phyloP scores from a whole-genome alignment of 768 basidiomycete genomes.

The Lentinula detonsa region DNA sequence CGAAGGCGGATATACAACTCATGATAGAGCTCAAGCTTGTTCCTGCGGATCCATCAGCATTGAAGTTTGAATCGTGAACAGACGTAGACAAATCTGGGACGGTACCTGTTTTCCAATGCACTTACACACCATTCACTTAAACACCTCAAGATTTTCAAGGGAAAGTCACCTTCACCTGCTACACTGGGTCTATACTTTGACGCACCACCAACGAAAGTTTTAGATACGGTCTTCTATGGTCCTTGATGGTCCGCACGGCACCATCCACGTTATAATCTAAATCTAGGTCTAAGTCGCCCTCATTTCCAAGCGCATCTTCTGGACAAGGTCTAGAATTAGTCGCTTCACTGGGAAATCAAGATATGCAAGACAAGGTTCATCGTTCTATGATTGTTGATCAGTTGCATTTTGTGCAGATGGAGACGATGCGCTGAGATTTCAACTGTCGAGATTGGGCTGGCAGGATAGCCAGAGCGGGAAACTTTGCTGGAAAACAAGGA shows the following conservation, averaged over 20 bases:
- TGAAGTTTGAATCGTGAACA: neutral
- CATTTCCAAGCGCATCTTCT: neutral
- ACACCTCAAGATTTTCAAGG: slow-evolving; percentile 47
- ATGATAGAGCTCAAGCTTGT: slow-evolving; percentile 46
- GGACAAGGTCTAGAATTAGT: neutral
- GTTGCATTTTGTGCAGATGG: neutral
- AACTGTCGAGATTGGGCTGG: neutral
- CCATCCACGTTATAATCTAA: neutral
- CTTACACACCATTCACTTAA: slow-evolving; percentile 56
- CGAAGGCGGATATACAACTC: slow-evolving; percentile 40
- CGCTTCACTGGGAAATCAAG: neutral
- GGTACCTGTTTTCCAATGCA: slow-evolving; percentile 49
- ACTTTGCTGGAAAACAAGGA: slow-evolving; percentile 22
- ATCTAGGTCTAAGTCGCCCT: neutral
- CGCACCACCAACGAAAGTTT: neutral
- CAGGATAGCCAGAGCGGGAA: slow-evolving; percentile 21
- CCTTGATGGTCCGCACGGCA: neutral
- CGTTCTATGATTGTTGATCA: neutral
- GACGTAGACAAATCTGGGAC: slow-evolving; percentile 37
- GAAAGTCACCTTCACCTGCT: slow-evolving; percentile 45
- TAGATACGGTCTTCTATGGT: neutral
- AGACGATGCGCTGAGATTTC: neutral
- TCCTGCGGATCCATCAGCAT: slow-evolving; percentile 22
- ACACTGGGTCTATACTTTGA: slow-evolving; percentile 29
- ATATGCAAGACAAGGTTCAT: neutral